phyloP scores from a whole-genome alignment of 495 filamentous ascomycete species.

The Penicillium ochrochloron region DNA sequence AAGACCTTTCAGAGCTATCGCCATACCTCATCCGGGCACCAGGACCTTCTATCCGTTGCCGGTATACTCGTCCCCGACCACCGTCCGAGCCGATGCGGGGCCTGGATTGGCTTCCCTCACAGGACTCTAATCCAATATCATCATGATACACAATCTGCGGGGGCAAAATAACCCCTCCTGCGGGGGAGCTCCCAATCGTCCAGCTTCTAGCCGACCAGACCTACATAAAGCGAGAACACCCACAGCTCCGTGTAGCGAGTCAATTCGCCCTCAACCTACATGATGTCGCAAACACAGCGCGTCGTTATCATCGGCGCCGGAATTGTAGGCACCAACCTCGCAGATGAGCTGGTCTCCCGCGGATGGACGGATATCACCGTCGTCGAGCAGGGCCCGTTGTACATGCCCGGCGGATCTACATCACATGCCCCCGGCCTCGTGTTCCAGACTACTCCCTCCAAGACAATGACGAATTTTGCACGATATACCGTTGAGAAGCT shows the following conservation, averaged over 20 bases:
- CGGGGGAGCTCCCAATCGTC: constrained; percentile 6
- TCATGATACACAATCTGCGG: constrained; percentile 22
- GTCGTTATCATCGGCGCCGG: constrained; percentile 60
- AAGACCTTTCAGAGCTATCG: neutral
- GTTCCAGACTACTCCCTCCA: constrained; percentile 54
- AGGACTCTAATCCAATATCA: constrained; percentile 13
- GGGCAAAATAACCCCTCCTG: constrained; percentile 19
- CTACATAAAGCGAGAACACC: constrained; percentile 16
- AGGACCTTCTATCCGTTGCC: constrained; percentile 17
- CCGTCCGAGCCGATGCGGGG: constrained; percentile 27
- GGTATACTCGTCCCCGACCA: constrained; percentile 23
- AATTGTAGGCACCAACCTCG: constrained; percentile 57
- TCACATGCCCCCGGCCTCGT: constrained; percentile 58
- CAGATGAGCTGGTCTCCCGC: constrained; percentile 55
- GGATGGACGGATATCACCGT: constrained; percentile 59
- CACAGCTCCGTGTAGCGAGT: constrained; percentile 15
- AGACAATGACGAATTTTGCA: constrained; percentile 55
- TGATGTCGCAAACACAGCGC: constrained; percentile 33
- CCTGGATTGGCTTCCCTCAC: constrained; percentile 13
- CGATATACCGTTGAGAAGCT: constrained; percentile 56
- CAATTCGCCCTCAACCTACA: constrained; percentile 11
- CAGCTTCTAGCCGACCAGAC: neutral
- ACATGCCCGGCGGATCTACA: constrained; percentile 57
- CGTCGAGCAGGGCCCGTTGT: constrained; percentile 56
- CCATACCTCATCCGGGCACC: constrained; percentile 18